Base-by-base conservation (phyloP, 768 basidiomycete genomes). In the Hydnum rufescens region DNA sequence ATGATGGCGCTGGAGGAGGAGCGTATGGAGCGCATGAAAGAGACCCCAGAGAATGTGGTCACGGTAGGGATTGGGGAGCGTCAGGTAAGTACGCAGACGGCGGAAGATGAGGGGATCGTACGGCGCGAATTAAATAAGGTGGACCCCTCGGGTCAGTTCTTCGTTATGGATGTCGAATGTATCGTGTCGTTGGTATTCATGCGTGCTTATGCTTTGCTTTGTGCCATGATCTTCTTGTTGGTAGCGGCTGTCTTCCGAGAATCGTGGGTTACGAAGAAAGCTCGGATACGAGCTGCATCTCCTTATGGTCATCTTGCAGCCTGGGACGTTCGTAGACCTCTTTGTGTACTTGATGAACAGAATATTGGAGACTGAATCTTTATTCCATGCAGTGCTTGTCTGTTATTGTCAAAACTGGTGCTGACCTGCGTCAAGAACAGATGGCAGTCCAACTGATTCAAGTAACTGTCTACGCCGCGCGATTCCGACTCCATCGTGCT, bases 1-100 rank as follows among this genome's bases (percentile, higher is more conserved):
- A 99, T 99, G 95, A 71, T 96, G 57, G 73, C 88, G 23, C 69
- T 99, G 26, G 95, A 99, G 65, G 92, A 97, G 63, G 89, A 97
- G 64, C 76, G 95, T 25, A 92, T 99, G 80, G 77, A 83, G 55
- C 75, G 90, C 19, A 96, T 93, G 92, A 65, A 64, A 16, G 65
- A 67, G 34, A 50, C 53, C 13, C 50, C 62, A 34, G 60, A 60
- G 18, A 32, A 32, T 26, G 58, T 19, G 16, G 54, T 39, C 5
- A 50, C 32, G 3, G 53, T 43, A 6, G 23, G 23, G 25, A 19
- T 34, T 19, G 42, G 32, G 4, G 63, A 63, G 16, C 58, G 57
- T 8, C 59, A 58, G 6, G 51, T 66, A n/a, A 56, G 55, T 25
- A 44, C 55, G 26, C 82, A 82, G 63, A 78, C 77, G 3, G 77